Conservation (phyloP, 805 yeast genomes). For the Cyberlindnera maclurae region DNA sequence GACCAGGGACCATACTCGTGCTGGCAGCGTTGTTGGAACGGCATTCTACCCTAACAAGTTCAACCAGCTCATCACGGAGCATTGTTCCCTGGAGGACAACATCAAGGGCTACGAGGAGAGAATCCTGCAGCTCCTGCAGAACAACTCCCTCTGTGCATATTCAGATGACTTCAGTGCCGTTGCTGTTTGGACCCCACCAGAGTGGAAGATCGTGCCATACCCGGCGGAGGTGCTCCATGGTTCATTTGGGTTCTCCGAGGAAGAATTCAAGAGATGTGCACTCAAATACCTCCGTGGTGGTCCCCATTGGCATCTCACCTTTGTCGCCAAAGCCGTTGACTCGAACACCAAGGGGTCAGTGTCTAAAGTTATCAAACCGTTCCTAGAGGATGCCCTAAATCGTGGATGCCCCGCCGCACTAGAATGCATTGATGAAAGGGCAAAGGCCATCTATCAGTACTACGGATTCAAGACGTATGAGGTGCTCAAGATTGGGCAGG, state of each 20-base stretch:
- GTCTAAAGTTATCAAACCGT: slow-evolving; percentile 16
- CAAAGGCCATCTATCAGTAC: slow-evolving; percentile 13
- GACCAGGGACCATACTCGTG: slow-evolving; percentile 9
- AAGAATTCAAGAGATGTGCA: slow-evolving; percentile 6
- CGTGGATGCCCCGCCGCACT: slow-evolving; percentile 13
- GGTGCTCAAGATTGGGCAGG: slow-evolving; percentile 8
- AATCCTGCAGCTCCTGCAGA: slow-evolving; percentile 9
- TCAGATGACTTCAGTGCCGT: slow-evolving; percentile 12
- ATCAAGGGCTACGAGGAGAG: slow-evolving; percentile 10
- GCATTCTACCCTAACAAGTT: slow-evolving; percentile 17
- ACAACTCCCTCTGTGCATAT: slow-evolving; percentile 10
- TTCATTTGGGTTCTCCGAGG: slow-evolving; percentile 5
- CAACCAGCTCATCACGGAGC: slow-evolving; percentile 12
- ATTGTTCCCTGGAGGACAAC: slow-evolving; percentile 10
- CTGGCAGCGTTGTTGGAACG: slow-evolving; percentile 13
- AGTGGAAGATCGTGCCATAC: slow-evolving; percentile 8
- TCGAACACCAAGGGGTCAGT: slow-evolving; percentile 9
- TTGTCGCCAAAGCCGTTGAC: slow-evolving; percentile 10
- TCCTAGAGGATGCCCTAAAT: slow-evolving; percentile 11
- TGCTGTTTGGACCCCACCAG: slow-evolving; percentile 21
- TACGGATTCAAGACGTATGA: slow-evolving; percentile 16
- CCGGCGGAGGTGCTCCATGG: slow-evolving; percentile 5
- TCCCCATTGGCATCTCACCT: slow-evolving; percentile 14
- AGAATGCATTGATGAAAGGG: slow-evolving; percentile 15
- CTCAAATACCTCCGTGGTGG: slow-evolving; percentile 5